Base-by-base conservation (phyloP, 129 eudicot species). In the Pulicaria dysenterica region DNA sequence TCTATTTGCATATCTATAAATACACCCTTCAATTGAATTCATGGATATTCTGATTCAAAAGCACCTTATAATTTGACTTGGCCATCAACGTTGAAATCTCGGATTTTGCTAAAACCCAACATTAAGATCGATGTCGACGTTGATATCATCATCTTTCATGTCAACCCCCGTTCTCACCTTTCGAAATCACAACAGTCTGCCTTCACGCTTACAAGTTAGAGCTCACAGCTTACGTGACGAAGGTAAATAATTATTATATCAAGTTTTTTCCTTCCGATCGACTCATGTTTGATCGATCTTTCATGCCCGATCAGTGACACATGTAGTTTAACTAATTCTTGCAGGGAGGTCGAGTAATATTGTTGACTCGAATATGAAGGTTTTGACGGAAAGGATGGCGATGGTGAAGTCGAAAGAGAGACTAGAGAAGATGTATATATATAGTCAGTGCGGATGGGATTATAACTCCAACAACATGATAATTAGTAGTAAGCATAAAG, bases 201-300 rank as follows among this genome's bases (percentile, higher is more conserved):
- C n/a, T 67, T 19, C 8, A 0, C 8, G 36, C 9, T 36, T 77
- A 19, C 16, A 67, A 48, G 41, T 82, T 38, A 77, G 64, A 77
- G 86, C 83, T 74, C 86, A 73, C 7, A 58, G 75, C 61, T 37
- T 65, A 8, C 46, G 74, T 12, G 82, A 82, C 46, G 73, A 82
- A 77, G 86, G 86, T 73, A 72, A 56, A 24, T 24, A 0, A 24
- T 24, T 24, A 24, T 24, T 24, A 24, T 24, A 24, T 24, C 31
- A 24, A 24, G 31, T 24, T 24, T 24, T 24, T 24, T 24, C 2
- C 31, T 24, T 24, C 31, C 31, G 31, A 24, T 2, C 31, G 31
- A 24, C 1, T 24, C 31, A 24, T 24, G 31, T 24, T 24, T n/a
- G n/a, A n/a, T n/a, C n/a, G n/a, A n/a, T n/a, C n/a, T 24, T 16